These are phyloP conservation scores for Holtermannia corniformis DNA, from an alignment of 768 basidiomycete genomes.

Conservation along the genomic window DNA sequence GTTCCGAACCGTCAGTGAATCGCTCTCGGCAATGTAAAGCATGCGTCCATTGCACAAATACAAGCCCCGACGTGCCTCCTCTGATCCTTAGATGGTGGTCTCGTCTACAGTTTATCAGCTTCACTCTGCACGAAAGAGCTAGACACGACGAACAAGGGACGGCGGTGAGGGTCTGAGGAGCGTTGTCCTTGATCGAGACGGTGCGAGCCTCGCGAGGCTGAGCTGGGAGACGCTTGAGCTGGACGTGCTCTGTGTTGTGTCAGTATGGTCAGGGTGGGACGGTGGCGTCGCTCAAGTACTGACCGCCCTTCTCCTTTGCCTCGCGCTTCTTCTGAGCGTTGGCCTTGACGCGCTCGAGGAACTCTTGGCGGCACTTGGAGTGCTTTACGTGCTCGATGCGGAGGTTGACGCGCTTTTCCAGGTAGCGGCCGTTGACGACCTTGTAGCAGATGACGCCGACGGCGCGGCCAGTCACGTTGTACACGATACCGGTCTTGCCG, in stretches of 20 bases:
- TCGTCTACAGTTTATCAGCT: slow-evolving; percentile 50
- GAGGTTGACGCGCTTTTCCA: slow-evolving; percentile 99
- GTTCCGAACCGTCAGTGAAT: too few relatives aligned
- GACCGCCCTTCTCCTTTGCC: slow-evolving; percentile 85
- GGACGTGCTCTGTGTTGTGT: slow-evolving; percentile 56
- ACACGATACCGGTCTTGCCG: slow-evolving; percentile 94
- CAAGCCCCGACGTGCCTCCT: neutral
- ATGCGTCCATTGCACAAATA: neutral
- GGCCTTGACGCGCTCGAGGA: slow-evolving; percentile 86
- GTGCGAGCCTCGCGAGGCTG: slow-evolving; percentile 70
- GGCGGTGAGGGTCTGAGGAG: slow-evolving; percentile 85
- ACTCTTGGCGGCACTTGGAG: slow-evolving; percentile 96
- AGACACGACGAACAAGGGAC: slow-evolving; percentile 50
- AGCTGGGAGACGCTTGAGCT: slow-evolving; percentile 73
- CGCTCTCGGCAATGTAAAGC: too few relatives aligned
- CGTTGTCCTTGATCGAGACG: slow-evolving; percentile 64
- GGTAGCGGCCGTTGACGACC: slow-evolving; percentile 95
- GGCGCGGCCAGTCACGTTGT: slow-evolving; percentile 91
- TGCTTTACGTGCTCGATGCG: slow-evolving; percentile 90
- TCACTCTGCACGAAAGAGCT: neutral
- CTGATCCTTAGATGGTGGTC: slow-evolving; percentile 78
- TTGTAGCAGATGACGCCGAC: slow-evolving; percentile 98
- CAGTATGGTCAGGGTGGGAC: neutral
- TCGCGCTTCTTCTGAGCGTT: slow-evolving; percentile 75
- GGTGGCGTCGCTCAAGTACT: slow-evolving; percentile 36